Evolutionary conservation across 331 rosid genomes (phyloP).

Genomic region (Dryas integrifolia): DNA sequence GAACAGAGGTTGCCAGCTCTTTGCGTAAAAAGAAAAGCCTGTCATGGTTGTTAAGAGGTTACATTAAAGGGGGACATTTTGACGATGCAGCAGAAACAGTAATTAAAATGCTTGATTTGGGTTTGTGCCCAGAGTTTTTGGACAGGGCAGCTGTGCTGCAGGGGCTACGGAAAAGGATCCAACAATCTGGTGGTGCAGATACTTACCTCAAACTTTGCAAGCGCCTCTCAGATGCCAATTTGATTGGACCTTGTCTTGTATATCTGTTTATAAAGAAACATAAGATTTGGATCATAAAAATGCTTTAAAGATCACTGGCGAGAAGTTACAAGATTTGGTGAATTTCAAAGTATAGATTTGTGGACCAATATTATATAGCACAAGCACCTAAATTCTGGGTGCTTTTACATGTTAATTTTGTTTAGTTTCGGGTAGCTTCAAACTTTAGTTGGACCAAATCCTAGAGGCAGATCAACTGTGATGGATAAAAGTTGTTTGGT

Average conservation of each 20-base stretch:
- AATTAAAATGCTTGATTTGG: conserved; percentile 75
- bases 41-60: conserved; percentile 87
- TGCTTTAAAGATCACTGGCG: conserved; percentile 40
- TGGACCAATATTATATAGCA: not conserved
- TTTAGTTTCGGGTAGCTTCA: conserved; percentile 24
- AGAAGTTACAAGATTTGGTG: not conserved
- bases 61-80: conserved; percentile 86
- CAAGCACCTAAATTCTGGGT: conserved; percentile 14
- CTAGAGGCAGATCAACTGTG: too few species aligned
- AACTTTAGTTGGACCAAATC: not conserved
- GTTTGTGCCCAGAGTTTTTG: conserved; percentile 69
- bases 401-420: conserved; percentile 33
- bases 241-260: conserved; percentile 75
- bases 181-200: conserved; percentile 53
- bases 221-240: conserved; percentile 66
- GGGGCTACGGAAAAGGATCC: conserved; percentile 70
- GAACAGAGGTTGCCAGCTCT: conserved; percentile 60
- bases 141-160: conserved; percentile 84
- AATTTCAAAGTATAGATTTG: conserved; percentile 9
- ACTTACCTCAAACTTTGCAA: conserved; percentile 75
- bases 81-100: conserved; percentile 78
- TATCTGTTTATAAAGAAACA: conserved; percentile 73
- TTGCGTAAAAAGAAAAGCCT: conserved; percentile 64
- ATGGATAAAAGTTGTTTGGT: not conserved
- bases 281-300: conserved; percentile 82